phyloP scores from a whole-genome alignment of 768 basidiomycete genomes.

The Mycena alexandri region DNA sequence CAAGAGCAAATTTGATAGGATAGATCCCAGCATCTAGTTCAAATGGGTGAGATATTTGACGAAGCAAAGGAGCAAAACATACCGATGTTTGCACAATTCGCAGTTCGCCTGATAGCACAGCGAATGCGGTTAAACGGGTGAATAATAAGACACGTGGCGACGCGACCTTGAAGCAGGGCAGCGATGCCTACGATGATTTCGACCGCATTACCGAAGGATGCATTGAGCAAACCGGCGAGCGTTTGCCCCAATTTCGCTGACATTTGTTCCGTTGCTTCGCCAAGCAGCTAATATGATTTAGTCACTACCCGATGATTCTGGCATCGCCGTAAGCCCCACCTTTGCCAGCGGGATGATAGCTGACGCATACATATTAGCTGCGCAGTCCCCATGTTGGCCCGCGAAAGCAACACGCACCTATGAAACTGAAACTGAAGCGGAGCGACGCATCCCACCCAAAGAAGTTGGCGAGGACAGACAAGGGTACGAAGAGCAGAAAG shows the following conservation, averaged over 20 bases:
- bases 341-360: conserved; percentile 91
- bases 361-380: no score
- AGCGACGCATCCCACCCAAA: conserved; percentile 71
- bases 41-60: conserved; percentile 5
- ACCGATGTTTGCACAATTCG: conserved; percentile 94
- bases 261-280: conserved; percentile 87
- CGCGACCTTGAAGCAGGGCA: conserved; percentile 79
- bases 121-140: background rate
- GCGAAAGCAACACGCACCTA: conserved; percentile 41
- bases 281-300: conserved; percentile 65
- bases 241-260: conserved; percentile 85
- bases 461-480: conserved; percentile 74
- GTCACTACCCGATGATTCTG: conserved; percentile 21
- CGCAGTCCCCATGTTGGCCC: no score
- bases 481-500: conserved; percentile 83
- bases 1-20: conserved; percentile 89
- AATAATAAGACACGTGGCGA: conserved; percentile 23
- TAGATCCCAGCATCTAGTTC: conserved; percentile 86
- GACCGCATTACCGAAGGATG: conserved; percentile 86
- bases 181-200: conserved; percentile 93
- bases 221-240: conserved; percentile 88
- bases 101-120: conserved; percentile 68
- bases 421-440: conserved; percentile 81
- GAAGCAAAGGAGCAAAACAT: conserved; percentile 37
- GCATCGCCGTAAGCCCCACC: conserved; percentile 54